Conservation (phyloP, 257 asterid species). For the Pogostemon cablin region DNA sequence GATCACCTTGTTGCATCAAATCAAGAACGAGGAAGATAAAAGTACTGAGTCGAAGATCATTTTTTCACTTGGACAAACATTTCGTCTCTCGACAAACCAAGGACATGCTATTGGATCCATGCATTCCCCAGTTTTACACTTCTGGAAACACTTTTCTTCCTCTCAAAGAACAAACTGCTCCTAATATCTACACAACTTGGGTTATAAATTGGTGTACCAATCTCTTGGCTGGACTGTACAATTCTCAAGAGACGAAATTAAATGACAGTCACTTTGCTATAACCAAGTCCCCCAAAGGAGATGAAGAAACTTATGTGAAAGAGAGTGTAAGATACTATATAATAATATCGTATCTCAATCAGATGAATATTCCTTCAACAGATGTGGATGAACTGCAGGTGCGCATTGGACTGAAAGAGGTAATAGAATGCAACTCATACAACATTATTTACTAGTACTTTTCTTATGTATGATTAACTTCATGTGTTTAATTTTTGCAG, state of each 20-base stretch:
- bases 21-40: neutral
- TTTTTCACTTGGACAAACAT: neutral
- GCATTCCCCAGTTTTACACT: neutral
- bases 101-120: neutral
- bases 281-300: neutral
- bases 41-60: neutral
- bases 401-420: no score
- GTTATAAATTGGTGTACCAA: no score
- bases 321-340: neutral
- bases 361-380: neutral
- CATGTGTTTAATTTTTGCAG: conserved; percentile 22
- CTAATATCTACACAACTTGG: neutral
- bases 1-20: neutral
- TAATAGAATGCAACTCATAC: no score
- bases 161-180: neutral
- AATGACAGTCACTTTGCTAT: neutral
- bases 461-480: no score
- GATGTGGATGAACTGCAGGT: no score
- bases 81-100: neutral
- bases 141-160: conserved; percentile 15
- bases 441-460: no score
- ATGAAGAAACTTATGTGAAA: neutral
- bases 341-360: neutral
- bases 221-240: no score
- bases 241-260: neutral